A percentile compares a stretch with the other conserved stretches of the same genome.
Conservation (phyloP, 1,284 basidiomycete species). For the Apiotrichum veenhuisii region DNA sequence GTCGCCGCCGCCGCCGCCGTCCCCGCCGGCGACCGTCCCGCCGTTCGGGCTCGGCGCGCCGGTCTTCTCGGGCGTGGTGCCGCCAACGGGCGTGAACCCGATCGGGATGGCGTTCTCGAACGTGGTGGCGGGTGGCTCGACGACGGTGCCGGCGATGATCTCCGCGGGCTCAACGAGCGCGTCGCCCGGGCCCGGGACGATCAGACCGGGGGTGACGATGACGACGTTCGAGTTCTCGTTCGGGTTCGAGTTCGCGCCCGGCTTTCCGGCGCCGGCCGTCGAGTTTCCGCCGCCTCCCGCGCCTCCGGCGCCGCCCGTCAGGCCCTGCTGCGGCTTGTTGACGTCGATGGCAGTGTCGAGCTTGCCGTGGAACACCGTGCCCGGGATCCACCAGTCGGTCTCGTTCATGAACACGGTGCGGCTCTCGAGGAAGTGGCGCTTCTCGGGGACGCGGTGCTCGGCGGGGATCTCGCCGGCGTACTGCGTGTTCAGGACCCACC, state of each 20-base stretch:
- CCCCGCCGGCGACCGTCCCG: too few relatives aligned
- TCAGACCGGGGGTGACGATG: not conserved
- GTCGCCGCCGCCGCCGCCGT: too few relatives aligned
- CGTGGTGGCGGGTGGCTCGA: not conserved
- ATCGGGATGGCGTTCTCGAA: not conserved
- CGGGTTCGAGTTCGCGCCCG: not conserved
- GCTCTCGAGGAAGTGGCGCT: not conserved
- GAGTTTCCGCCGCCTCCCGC: too few relatives aligned
- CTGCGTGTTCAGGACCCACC: not conserved
- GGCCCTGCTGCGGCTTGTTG: too few relatives aligned
- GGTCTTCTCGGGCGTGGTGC: too few relatives aligned
- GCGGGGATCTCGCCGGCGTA: not conserved
- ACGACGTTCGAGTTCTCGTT: not conserved
- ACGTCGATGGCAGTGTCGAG: not conserved
- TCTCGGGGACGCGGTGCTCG: not conserved
- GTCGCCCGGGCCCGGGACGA: not conserved
- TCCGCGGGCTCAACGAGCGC: not conserved
- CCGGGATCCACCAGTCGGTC: slow-evolving; percentile 11
- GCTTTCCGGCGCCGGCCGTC: too few relatives aligned
- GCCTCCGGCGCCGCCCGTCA: too few relatives aligned
- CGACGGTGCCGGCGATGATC: not conserved
- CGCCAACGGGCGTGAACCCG: not conserved
- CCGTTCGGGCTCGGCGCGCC: not conserved
- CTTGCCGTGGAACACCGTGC: slow-evolving; percentile 2
- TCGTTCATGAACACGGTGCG: slow-evolving; percentile 6